Evolutionary conservation across 345 rosid species (phyloP), one percentile per base, ranked within the genome.

Genomic region (Bruguiera sexangula): DNA sequence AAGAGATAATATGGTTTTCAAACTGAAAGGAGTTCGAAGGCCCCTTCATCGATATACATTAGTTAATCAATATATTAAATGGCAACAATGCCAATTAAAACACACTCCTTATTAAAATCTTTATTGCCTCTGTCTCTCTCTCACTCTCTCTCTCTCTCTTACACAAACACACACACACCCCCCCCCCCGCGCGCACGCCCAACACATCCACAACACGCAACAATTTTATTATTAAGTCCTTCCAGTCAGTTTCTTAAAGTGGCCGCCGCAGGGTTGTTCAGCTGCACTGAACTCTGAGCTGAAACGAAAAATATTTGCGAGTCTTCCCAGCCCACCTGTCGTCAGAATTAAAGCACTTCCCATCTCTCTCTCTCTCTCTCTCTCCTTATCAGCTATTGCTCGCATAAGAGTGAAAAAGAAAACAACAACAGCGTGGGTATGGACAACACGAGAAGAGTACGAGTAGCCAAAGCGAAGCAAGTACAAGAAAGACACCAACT

Each of bases 401-500:
- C 46, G 1, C 46, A 39, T 13, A 10, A 39, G 15, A 39, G 50
- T 18, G 1, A 3, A 43, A 34, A 34, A 1, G 37, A 34, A 34
- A 43, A 43, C 62, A 27, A 6, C 27, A 6, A 1, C 8, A 30
- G 6, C 2, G 8, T 0, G 51, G 18, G 24, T 22, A 31, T 48
- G 70, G 69, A 58, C 31, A 72, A 69, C 66, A 56, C 57, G 8
- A 24, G 22, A 27, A 62, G 54, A 36, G 59, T 34, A 34, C 37
- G 0, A 34, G 37, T 70, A 51, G 26, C 31, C 18, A 36, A 43
- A 43, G 50, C 50, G 5, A 55, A 55, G 59, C 16, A 22, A 55
- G 59, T 2, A 15, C 27, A 54, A 58, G 43, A 31, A 43, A 9
- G 15, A 4, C 77, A 30, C 24, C 24, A 4, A 3, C 31, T 11